Percentiles rank a stretch among this genome's conserved stretches.
Conservation (phyloP, 176 grass and related monocot genomes). For the Eleusine indica region DNA sequence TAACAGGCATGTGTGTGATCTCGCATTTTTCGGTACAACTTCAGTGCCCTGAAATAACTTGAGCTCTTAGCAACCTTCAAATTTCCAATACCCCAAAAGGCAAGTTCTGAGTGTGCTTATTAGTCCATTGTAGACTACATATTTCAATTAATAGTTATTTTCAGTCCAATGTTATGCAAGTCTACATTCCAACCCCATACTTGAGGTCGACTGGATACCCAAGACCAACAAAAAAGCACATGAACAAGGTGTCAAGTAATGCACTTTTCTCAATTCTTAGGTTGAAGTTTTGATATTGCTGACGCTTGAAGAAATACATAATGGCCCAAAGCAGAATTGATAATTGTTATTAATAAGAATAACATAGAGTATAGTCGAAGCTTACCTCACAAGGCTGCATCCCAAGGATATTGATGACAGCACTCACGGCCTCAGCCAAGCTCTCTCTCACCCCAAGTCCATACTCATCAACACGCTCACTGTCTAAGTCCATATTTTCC, state of each 20-base stretch:
- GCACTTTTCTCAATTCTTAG: not conserved
- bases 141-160: not conserved
- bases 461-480: slow-evolving; percentile 88
- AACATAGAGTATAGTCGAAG: slow-evolving; percentile 25
- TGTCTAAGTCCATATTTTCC: slow-evolving; percentile 86
- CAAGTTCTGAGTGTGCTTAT: not conserved
- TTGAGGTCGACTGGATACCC: not conserved
- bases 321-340: not conserved
- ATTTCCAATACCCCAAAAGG: not conserved
- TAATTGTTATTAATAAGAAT: not conserved
- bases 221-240: not conserved
- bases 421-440: slow-evolving; percentile 85
- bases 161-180: not conserved
- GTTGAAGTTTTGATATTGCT: not conserved
- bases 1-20: slow-evolving; percentile 84
- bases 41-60: slow-evolving; percentile 73
- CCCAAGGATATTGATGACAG: slow-evolving; percentile 85
- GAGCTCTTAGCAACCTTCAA: slow-evolving; percentile 14
- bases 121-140: not conserved
- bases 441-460: slow-evolving; percentile 91
- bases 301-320: slow-evolving; percentile 20
- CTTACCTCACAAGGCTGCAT: slow-evolving; percentile 97
- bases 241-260: not conserved
- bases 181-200: not conserved
- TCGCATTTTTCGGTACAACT: slow-evolving; percentile 80